phyloP scores from a whole-genome alignment of 495 filamentous ascomycete species.

The Apiosordaria backusii region DNA sequence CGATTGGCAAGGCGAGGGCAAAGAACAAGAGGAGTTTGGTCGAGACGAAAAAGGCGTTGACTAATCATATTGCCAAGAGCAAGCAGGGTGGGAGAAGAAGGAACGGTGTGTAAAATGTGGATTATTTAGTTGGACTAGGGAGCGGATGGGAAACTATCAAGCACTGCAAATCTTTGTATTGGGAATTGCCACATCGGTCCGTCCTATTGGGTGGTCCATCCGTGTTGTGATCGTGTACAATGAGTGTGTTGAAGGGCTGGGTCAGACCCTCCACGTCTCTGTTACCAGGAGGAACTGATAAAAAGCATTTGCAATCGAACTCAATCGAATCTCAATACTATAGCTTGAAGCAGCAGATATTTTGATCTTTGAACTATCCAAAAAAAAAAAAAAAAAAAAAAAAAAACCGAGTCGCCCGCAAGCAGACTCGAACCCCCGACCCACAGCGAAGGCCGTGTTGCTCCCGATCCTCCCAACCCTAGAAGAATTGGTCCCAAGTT shows the following conservation, averaged over 20 bases:
- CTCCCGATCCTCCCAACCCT: too few species aligned
- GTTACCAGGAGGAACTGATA: background rate
- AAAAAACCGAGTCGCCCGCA: too few species aligned
- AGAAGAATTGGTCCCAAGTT: too few species aligned
- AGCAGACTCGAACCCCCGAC: too few species aligned
- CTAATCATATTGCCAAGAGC: conserved; percentile 73
- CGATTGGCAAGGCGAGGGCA: conserved; percentile 83
- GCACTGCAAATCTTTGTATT: background rate
- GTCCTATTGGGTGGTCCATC: background rate
- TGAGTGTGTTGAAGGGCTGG: background rate
- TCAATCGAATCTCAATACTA: too few species aligned
- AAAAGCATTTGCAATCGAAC: too few species aligned
- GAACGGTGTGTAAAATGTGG: conserved; percentile 46
- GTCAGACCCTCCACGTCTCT: background rate
- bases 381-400: too few species aligned
- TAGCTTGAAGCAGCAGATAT: too few species aligned
- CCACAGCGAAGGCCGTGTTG: too few species aligned
- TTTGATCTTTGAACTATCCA: too few species aligned
- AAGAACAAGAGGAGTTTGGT: conserved; percentile 92
- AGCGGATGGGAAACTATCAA: background rate
- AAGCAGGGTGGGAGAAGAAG: conserved; percentile 82
- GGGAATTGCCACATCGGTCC: background rate
- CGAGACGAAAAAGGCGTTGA: conserved; percentile 72
- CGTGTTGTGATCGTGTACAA: background rate
- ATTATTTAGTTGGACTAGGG: background rate